Evolutionary conservation across 2,329 filamentous ascomycete genomes (phyloP).

Genomic region (Calonectria leucothoes): DNA sequence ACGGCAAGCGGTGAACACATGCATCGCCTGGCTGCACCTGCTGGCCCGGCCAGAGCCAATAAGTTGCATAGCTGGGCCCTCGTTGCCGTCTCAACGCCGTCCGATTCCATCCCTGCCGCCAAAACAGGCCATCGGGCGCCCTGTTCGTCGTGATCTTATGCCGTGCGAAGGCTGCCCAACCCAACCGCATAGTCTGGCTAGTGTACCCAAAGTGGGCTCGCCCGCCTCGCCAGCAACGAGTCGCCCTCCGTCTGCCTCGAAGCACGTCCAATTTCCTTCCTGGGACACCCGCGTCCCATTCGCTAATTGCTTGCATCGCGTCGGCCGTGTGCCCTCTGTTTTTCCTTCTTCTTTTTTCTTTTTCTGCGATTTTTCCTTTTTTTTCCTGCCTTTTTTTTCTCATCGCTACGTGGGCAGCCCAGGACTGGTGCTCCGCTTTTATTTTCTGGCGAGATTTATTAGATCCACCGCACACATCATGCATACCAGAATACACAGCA

Average conservation of each 20-base stretch:
- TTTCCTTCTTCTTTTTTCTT: background rate
- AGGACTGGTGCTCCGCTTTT: background rate
- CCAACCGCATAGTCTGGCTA: background rate
- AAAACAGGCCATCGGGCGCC: background rate
- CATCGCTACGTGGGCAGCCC: background rate
- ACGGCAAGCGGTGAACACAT: slow-evolving; percentile 1
- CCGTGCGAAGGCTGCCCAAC: background rate
- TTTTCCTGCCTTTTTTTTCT: background rate
- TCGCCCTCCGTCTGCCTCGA: background rate
- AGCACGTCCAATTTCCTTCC: background rate
- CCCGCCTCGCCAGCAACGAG: background rate
- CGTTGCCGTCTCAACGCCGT: background rate
- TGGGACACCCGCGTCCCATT: background rate
- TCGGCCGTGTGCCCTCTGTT: background rate
- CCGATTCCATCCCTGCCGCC: background rate
- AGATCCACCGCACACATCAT: background rate
- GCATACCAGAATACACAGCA: background rate
- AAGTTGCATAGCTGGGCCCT: background rate
- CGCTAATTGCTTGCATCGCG: background rate
- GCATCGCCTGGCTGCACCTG: background rate
- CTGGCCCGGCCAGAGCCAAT: background rate
- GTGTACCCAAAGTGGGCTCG: background rate
- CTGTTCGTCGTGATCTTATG: background rate
- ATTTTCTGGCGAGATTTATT: background rate
- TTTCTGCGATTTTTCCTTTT: too few species aligned